Base-by-base conservation (phyloP, 2,329 filamentous ascomycete genomes). In the Rutstroemia sp. region DNA sequence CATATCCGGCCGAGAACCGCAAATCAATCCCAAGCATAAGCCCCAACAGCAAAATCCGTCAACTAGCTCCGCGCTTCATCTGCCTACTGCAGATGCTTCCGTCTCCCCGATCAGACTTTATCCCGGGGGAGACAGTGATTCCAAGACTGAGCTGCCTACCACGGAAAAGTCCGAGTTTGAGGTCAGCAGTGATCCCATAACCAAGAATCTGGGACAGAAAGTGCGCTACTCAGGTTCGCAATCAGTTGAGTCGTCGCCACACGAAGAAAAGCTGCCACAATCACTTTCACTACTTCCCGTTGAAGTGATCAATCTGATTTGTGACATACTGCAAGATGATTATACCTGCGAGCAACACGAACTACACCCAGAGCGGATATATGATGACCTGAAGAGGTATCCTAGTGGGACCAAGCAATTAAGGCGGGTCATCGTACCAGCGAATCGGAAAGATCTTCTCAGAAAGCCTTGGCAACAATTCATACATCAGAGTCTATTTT, bases 401-500 rank as follows among this genome's bases (percentile, higher is more conserved):
- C 58, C 49, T 47, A 52, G 42, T 10, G 46, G 30, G 9, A 34
- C 30, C 3, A 34, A 34, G 30, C 30, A 12, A 12, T 12, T 56
- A 27, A 37, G 48, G 25, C 52, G 57, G 47, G 46, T 25, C 10
- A 34, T 23, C 18, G 18, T 21, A 27, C 18, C 14, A 8, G 19
- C 21, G 38, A 37, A 30, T 5, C 21, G 30, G 7, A 56, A 53
- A 37, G 60, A 27, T 52, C 52, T 41, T 14, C 37, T 34, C 5
- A 63, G 58, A 38, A 52, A 59, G 9, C 61, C 81, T 58, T 87
- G 83, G 80, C 80, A 77, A 60, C 66, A 75, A 1, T 87, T 87
- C 63, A 76, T 80, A 34, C 79, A 85, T 60, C 85, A 87, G 64
- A 82, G 79, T 50, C 71, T 87, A 6, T 87, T 86, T 66, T 79